Evolutionary conservation across 169 alveolate species (phyloP).

Genomic region (Besnoitia besnoiti): DNA sequence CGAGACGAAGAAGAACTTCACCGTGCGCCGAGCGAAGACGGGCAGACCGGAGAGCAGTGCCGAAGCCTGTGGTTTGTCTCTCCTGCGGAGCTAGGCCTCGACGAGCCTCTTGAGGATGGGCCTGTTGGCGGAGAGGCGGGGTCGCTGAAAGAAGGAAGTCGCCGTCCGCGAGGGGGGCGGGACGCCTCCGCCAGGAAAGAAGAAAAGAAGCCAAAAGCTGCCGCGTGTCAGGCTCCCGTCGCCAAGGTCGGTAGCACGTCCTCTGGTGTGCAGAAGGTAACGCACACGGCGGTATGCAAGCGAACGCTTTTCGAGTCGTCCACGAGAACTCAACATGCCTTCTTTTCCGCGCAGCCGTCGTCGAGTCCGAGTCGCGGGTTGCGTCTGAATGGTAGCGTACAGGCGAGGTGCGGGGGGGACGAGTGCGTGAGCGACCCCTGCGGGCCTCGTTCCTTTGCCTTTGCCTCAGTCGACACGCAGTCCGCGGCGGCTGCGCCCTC

Average conservation of each 20-base stretch:
- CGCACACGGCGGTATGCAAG: neutral
- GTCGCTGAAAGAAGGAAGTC: neutral
- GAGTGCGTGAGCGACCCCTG: too few relatives aligned
- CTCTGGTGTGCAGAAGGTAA: too few relatives aligned
- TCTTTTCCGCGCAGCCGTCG: neutral
- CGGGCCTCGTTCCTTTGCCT: too few relatives aligned
- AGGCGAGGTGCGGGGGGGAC: too few relatives aligned
- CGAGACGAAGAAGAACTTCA: neutral
- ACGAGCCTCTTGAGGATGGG: neutral
- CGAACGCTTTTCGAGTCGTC: neutral
- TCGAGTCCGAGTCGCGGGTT: too few relatives aligned
- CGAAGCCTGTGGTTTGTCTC: neutral
- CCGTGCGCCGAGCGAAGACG: neutral
- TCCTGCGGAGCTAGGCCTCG: neutral
- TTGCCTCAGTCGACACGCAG: too few relatives aligned
- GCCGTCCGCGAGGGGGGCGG: neutral
- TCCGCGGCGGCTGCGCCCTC: too few relatives aligned
- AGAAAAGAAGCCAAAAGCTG: neutral
- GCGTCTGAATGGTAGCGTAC: too few relatives aligned
- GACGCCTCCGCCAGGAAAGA: neutral
- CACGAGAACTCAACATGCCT: neutral
- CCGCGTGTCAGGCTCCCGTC: neutral
- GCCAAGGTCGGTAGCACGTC: too few relatives aligned
- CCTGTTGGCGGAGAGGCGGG: neutral
- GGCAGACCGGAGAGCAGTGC: neutral